Percentiles rank a stretch among this genome's conserved stretches.
Evolutionary conservation across 2,329 filamentous ascomycete genomes (phyloP).

Genomic region (Colletotrichum coccodes): DNA sequence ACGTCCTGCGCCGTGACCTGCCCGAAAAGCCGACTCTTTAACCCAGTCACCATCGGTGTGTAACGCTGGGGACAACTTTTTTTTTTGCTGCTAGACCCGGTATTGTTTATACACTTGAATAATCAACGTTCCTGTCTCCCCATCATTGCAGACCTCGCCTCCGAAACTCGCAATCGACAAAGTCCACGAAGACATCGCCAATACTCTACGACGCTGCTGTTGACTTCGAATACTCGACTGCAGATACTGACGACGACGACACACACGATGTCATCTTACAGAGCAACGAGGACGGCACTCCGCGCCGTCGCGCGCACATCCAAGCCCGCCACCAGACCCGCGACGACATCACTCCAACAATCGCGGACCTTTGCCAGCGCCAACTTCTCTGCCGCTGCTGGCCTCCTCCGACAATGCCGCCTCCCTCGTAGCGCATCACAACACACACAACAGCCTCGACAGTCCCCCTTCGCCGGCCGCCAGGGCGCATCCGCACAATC

Average conservation of each 20-base stretch:
- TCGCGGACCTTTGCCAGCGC: constrained; percentile 27
- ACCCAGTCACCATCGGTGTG: not conserved
- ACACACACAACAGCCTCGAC: constrained; percentile 13
- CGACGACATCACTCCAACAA: constrained; percentile 6
- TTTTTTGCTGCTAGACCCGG: not conserved
- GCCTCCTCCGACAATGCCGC: constrained; percentile 21
- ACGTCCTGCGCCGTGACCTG: not conserved
- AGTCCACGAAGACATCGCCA: not conserved
- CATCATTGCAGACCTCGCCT: not conserved
- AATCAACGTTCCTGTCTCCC: not conserved
- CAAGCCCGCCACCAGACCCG: constrained; percentile 8
- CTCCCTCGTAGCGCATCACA: constrained; percentile 10
- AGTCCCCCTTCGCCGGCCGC: constrained; percentile 36
- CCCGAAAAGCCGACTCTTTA: constrained; percentile 15
- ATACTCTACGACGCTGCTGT: not conserved
- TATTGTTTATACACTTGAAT: constrained; percentile 8
- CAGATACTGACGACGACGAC: not conserved
- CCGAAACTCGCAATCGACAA: not conserved
- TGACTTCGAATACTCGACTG: not conserved
- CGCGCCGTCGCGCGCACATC: constrained; percentile 27
- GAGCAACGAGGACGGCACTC: constrained; percentile 27
- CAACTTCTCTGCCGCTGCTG: constrained; percentile 22
- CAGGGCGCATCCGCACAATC: constrained; percentile 73
- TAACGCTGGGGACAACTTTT: constrained; percentile 22
- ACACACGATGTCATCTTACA: constrained; percentile 28